Evolutionary conservation across 495 filamentous ascomycete genomes (phyloP), one percentile per base, ranked within the genome.

Genomic region (Lasiosphaeris hirsuta): DNA sequence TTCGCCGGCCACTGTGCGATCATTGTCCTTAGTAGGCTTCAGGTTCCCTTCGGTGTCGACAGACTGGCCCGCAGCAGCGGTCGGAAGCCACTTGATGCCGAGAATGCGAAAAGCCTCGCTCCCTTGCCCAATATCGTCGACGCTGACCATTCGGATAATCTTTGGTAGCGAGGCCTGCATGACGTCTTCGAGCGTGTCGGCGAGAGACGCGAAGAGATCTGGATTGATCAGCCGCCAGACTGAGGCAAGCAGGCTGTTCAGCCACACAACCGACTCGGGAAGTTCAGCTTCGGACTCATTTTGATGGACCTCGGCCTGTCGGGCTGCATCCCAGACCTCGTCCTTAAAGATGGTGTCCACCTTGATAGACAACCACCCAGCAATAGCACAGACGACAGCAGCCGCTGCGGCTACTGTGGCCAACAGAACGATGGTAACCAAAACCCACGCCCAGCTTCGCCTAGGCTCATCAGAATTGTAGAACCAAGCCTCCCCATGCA

Each of bases 141-240:
- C 82, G 57, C 81, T 82, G 41, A 88, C 82, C 84, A 87, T 87
- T 10, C 81, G 77, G 35, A 88, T 77, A 4, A 85, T 61, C 52
- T 78, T 84, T 6, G 86, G 85, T 23, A 88, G 65, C 15, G 78
- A 81, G 2, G 84, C 84, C 68, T 89, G 86, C 86, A 89, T 89
- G 51, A 88, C 81, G 64, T 89, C 86, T 62, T 89, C 86, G 9
- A 88, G 74, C 44, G 78, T 85, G 62, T 89, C 86, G 7, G 80
- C 77, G 3, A 89, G 59, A 34, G 79, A 81, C 4, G 78, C 75
- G 54, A 89, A 88, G 3, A 89, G 72, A 61, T 88, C 85, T 0
- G 86, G 86, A 63, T 89, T 89, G 65, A 89, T 76, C 30, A 89
- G 71, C 1, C 84, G 84, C 86, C 86, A 89, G 18, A 89, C 70